Evolutionary conservation across 129 eudicot species (phyloP).

Genomic region (Flaveria bidentis): DNA sequence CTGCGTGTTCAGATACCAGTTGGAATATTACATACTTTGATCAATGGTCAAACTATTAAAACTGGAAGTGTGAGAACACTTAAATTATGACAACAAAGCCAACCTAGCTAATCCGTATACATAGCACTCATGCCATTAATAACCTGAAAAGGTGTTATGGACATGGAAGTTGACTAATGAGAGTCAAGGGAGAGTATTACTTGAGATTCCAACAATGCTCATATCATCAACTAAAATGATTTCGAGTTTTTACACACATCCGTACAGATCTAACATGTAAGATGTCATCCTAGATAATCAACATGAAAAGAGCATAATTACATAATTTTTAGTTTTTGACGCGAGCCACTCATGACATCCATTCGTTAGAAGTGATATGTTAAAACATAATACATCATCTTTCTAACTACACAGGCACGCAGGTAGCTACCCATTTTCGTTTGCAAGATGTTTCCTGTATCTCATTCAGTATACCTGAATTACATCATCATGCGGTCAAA

Average conservation of each 20-base stretch:
- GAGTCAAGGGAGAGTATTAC: neutral
- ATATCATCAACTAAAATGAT: neutral
- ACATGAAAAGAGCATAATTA: neutral
- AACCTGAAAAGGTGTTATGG: no score
- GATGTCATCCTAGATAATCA: neutral
- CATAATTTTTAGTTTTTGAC: neutral
- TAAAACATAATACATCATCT: neutral
- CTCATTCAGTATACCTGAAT: constrained; percentile 27
- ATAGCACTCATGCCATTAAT: no score
- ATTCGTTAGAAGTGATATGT: neutral
- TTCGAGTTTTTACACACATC: neutral
- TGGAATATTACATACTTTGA: no score
- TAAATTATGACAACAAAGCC: no score
- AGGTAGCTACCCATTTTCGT: constrained; percentile 12
- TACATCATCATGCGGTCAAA: constrained; percentile 8
- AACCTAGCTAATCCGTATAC: no score
- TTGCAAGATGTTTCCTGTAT: neutral
- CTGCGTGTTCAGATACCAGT: no score
- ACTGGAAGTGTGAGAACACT: no score
- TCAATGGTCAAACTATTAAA: no score
- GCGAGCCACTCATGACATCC: neutral
- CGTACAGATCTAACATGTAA: constrained; percentile 11
- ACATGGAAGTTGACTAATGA: neutral
- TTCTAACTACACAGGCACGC: neutral
- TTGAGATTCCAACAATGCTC: neutral